A percentile compares a stretch with the other conserved stretches of the same genome.
Evolutionary conservation across 495 filamentous ascomycete species (phyloP).

Genomic region (Monascus purpureus): DNA sequence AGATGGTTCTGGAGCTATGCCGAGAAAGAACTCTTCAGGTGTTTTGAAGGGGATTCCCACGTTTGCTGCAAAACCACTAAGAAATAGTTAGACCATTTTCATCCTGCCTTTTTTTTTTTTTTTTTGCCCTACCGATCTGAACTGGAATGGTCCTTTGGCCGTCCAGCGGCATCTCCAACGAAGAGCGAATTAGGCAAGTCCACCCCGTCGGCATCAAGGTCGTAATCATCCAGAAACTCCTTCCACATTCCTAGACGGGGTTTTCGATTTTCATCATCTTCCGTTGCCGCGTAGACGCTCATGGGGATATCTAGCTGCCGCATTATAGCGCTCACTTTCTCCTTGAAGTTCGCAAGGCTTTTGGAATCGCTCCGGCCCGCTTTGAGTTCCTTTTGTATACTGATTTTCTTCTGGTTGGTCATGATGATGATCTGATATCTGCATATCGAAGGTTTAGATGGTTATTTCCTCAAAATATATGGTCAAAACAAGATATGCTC

Average conservation of each 20-base stretch:
- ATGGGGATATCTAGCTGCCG: constrained; percentile 60
- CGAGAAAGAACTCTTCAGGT: constrained; percentile 83
- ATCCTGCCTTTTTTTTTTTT: background rate
- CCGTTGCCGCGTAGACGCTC: constrained; percentile 73
- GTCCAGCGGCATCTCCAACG: constrained; percentile 78
- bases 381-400: constrained; percentile 58
- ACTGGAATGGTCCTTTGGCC: constrained; percentile 55
- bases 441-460: background rate
- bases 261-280: constrained; percentile 68
- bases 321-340: constrained; percentile 56
- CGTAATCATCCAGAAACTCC: constrained; percentile 62
- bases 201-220: constrained; percentile 47
- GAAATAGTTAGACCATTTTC: constrained; percentile 1
- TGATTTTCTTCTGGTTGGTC: constrained; percentile 78
- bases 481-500: too few species aligned
- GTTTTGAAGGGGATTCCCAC: constrained; percentile 66
- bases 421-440: constrained; percentile 71
- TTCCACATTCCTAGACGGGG: constrained; percentile 83
- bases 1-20: constrained; percentile 46
- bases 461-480: background rate
- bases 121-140: constrained; percentile 49
- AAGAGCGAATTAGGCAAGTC: constrained; percentile 62
- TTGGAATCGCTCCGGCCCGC: constrained; percentile 46
- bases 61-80: constrained; percentile 63
- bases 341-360: constrained; percentile 63